Percentiles rank a stretch among this genome's conserved stretches.
These are phyloP conservation scores for Agastache rugosa DNA, from an alignment of 257 asterid species.

Conservation along the genomic window DNA sequence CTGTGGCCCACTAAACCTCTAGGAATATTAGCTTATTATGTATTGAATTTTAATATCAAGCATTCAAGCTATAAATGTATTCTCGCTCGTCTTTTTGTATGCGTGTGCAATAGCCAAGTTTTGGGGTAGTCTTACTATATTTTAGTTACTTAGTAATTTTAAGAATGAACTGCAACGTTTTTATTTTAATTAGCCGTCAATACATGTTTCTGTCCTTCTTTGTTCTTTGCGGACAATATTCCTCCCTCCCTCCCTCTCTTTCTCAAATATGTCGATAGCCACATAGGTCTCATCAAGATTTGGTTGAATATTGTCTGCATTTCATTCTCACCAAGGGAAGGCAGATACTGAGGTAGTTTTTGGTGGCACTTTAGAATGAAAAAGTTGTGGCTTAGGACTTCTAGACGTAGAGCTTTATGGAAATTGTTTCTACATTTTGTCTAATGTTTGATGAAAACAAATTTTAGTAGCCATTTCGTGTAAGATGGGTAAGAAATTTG, in stretches of 20 bases:
- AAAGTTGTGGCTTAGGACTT: neutral
- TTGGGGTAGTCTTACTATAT: neutral
- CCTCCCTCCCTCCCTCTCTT: neutral
- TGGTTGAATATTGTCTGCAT: neutral
- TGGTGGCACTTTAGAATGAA: neutral
- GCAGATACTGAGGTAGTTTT: neutral
- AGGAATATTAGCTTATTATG: neutral
- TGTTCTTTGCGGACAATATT: neutral
- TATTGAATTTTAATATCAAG: neutral
- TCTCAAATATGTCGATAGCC: neutral
- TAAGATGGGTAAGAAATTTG: neutral
- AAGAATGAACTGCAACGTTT: neutral
- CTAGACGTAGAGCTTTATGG: neutral
- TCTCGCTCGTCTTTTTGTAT: neutral
- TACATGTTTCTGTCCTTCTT: neutral
- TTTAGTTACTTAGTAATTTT: neutral
- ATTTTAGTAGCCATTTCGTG: neutral
- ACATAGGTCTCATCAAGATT: neutral
- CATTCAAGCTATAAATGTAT: neutral
- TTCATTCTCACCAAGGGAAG: neutral
- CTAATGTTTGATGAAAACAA: neutral
- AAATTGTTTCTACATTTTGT: neutral
- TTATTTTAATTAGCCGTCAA: neutral
- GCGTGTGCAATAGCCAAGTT: neutral
- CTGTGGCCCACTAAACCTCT: neutral